These are phyloP conservation scores for Triglochin maritima DNA, from an alignment of 106 monocot genomes.

Conservation along the genomic window DNA sequence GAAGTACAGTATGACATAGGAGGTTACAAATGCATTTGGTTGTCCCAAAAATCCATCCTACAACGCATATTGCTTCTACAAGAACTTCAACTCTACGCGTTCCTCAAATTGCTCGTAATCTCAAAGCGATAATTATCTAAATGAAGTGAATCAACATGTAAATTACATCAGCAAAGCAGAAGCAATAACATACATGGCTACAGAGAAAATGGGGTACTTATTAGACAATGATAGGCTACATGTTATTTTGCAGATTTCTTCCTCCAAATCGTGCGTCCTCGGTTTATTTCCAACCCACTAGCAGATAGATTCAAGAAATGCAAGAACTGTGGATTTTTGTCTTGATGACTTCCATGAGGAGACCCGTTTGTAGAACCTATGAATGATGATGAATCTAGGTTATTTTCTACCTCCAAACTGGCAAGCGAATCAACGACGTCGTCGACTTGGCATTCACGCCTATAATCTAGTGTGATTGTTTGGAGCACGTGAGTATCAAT, in stretches of 20 bases:
- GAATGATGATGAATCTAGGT: background rate
- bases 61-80: too few relatives aligned
- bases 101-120: too few relatives aligned
- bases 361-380: conserved; percentile 19
- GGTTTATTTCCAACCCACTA: conserved; percentile 70
- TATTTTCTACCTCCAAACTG: conserved; percentile 35
- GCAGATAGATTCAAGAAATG: conserved; percentile 66
- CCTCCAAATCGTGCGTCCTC: conserved; percentile 86
- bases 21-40: too few relatives aligned
- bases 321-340: conserved; percentile 36
- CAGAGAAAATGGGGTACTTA: too few relatives aligned
- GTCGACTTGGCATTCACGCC: conserved; percentile 87
- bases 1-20: too few relatives aligned
- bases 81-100: too few relatives aligned
- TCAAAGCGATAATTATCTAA: too few relatives aligned
- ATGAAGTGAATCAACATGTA: too few relatives aligned
- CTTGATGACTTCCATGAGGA: conserved; percentile 13
- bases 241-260: conserved; percentile 14
- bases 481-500: conserved; percentile 90
- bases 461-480: conserved; percentile 88
- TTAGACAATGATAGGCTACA: background rate
- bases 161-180: too few relatives aligned
- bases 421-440: conserved; percentile 94
- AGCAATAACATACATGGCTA: too few relatives aligned
- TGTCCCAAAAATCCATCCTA: too few relatives aligned